Evolutionary conservation across 352 stramenopile genomes (phyloP).

Genomic region (Globisporangium spiculum): DNA sequence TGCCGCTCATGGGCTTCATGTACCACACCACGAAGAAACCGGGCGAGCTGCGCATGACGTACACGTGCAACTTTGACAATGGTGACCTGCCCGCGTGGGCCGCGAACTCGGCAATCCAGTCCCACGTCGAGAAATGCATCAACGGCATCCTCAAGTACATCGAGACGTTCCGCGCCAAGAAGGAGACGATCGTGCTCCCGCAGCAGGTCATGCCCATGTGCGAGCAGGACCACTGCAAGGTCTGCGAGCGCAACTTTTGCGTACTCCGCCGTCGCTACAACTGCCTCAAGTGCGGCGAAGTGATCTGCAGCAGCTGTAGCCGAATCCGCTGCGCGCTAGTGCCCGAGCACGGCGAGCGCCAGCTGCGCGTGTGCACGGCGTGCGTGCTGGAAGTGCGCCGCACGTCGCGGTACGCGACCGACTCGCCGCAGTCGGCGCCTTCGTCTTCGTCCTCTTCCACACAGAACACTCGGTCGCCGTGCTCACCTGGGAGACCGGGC

Average conservation of each 20-base stretch:
- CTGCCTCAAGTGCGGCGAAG: conserved; percentile 82
- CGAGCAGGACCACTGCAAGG: conserved; percentile 64
- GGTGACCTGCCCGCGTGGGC: conserved; percentile 79
- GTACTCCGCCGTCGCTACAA: conserved; percentile 72
- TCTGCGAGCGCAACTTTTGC: conserved; percentile 79
- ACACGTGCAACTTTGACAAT: conserved; percentile 87
- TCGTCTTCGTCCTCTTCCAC: background rate
- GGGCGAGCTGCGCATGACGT: conserved; percentile 81
- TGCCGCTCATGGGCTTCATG: conserved; percentile 85
- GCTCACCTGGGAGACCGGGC: background rate
- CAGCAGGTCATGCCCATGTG: conserved; percentile 75
- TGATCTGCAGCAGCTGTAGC: conserved; percentile 77
- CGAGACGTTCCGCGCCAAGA: conserved; percentile 63
- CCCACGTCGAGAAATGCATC: conserved; percentile 85
- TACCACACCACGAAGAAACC: conserved; percentile 81
- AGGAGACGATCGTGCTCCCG: conserved; percentile 70
- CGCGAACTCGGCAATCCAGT: conserved; percentile 82
- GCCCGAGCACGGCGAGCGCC: conserved; percentile 64
- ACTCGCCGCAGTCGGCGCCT: conserved; percentile 15
- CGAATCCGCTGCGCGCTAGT: conserved; percentile 61
- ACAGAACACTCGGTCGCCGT: background rate
- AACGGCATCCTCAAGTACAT: conserved; percentile 87
- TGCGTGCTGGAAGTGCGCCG: conserved; percentile 72
- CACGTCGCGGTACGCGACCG: conserved; percentile 33
- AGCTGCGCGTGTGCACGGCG: conserved; percentile 75